Conservation (phyloP, 768 basidiomycete genomes). For the Gelatoporia subvermispora region DNA sequence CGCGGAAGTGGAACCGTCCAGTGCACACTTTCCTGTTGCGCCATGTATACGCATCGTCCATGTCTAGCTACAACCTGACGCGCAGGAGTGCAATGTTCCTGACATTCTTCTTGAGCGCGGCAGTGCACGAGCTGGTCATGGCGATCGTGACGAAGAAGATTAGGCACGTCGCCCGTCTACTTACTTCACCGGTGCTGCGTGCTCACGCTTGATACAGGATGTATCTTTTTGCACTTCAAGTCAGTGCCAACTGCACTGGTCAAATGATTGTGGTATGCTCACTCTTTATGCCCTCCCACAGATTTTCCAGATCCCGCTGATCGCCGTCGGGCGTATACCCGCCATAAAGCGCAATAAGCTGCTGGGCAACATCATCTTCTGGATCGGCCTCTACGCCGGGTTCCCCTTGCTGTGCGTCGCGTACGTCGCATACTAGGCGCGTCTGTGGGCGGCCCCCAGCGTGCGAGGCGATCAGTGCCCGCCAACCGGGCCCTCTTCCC, state of each 20-base stretch:
- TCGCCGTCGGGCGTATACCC: conserved; percentile 72
- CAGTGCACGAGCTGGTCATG: conserved; percentile 95
- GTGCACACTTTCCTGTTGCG: conserved; percentile 91
- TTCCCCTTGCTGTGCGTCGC: conserved; percentile 91
- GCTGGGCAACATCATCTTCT: conserved; percentile 84
- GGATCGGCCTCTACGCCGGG: conserved; percentile 87
- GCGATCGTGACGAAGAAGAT: conserved; percentile 91
- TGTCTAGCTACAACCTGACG: conserved; percentile 70
- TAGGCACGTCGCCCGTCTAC: conserved; percentile 44
- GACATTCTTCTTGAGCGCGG: conserved; percentile 89
- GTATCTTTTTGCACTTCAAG: conserved; percentile 80
- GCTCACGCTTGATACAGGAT: conserved; percentile 40
- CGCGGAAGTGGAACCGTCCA: conserved; percentile 98
- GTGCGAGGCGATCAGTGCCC: too few species aligned
- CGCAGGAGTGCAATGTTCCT: conserved; percentile 81
- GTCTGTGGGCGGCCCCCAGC: too few species aligned
- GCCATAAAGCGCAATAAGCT: conserved; percentile 76
- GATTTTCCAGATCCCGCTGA: conserved; percentile 90
- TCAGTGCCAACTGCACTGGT: conserved; percentile 19
- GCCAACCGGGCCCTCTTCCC: too few species aligned
- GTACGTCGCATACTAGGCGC: conserved; percentile 49
- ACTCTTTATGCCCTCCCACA: conserved; percentile 26
- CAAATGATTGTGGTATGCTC: not conserved
- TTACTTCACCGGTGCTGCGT: not conserved
- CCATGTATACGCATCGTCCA: conserved; percentile 91